Conservation (phyloP, 2,329 filamentous ascomycete species). For the Aspergillus niger region DNA sequence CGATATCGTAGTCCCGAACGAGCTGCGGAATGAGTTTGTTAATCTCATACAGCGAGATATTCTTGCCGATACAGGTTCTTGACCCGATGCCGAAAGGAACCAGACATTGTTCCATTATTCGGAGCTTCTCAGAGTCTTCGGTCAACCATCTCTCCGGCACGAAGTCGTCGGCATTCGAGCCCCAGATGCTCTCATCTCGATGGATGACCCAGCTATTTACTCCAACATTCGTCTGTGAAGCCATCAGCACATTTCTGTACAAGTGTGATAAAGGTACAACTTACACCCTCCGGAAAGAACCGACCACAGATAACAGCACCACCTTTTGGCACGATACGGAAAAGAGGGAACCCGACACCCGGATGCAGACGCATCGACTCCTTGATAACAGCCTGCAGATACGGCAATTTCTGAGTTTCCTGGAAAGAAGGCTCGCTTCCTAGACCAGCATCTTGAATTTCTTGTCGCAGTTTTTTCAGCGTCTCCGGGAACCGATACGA, state of each 20-base stretch:
- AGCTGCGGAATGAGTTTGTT: conserved; percentile 36
- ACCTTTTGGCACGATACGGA: conserved; percentile 35
- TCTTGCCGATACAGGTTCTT: conserved; percentile 36
- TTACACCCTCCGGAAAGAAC: conserved; percentile 36
- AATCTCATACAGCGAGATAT: conserved; percentile 37
- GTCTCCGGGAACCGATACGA: conserved; percentile 62
- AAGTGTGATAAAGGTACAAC: neutral
- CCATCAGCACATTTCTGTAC: neutral
- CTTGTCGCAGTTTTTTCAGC: conserved; percentile 45
- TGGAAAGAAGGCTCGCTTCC: conserved; percentile 9
- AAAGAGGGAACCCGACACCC: conserved; percentile 36
- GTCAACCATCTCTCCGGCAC: conserved; percentile 51
- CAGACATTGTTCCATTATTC: conserved; percentile 35
- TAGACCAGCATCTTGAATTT: conserved; percentile 60
- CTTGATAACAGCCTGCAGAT: conserved; percentile 39
- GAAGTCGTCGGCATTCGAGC: conserved; percentile 43
- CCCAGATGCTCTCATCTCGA: conserved; percentile 42
- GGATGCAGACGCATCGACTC: conserved; percentile 43
- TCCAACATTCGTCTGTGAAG: conserved; percentile 40
- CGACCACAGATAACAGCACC: conserved; percentile 34
- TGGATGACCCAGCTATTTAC: conserved; percentile 50
- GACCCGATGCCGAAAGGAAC: conserved; percentile 35
- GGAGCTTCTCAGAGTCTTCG: conserved; percentile 24
- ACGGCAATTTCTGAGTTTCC: conserved; percentile 31
- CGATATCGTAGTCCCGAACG: neutral